Evolutionary conservation across 1,284 basidiomycete genomes (phyloP).

Genomic region (Trichosporon faecale): DNA sequence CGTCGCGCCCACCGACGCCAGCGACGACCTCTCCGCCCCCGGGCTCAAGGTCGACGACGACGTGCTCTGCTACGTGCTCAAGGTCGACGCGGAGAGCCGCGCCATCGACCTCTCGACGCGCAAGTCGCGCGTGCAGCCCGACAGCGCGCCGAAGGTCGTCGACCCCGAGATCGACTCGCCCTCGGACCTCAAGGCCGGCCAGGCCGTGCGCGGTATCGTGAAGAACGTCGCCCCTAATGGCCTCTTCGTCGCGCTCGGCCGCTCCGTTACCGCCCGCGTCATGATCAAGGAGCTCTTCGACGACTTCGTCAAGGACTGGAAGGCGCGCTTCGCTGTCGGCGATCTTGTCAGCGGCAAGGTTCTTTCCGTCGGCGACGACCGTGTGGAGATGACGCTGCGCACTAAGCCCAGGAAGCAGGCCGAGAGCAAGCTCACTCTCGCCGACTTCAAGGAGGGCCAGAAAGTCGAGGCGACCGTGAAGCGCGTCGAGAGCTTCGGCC

Average conservation of each 20-base stretch:
- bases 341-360: constrained; percentile 86
- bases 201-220: constrained; percentile 78
- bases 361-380: constrained; percentile 64
- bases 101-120: constrained; percentile 76
- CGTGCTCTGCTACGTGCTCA: constrained; percentile 67
- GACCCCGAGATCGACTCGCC: constrained; percentile 71
- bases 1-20: constrained; percentile 73
- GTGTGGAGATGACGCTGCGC: constrained; percentile 81
- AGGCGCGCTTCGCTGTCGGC: constrained; percentile 70
- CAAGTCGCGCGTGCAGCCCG: constrained; percentile 61
- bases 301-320: constrained; percentile 93
- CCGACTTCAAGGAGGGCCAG: constrained; percentile 68
- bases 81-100: constrained; percentile 63
- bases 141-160: constrained; percentile 41
- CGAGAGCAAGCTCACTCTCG: constrained; percentile 47
- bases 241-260: constrained; percentile 83
- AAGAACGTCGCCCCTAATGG: constrained; percentile 77
- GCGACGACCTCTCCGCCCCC: constrained; percentile 64
- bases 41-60: constrained; percentile 64
- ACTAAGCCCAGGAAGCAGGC: constrained; percentile 55
- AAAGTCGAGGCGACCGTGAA: constrained; percentile 72
- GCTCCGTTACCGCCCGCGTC: constrained; percentile 79
- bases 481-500: constrained; percentile 75
- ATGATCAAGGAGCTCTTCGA: constrained; percentile 93
- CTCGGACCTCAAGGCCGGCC: constrained; percentile 67